These are phyloP conservation scores for Chaetomiaceae sp. DNA, from an alignment of 2,329 filamentous ascomycete genomes.

Conservation along the genomic window DNA sequence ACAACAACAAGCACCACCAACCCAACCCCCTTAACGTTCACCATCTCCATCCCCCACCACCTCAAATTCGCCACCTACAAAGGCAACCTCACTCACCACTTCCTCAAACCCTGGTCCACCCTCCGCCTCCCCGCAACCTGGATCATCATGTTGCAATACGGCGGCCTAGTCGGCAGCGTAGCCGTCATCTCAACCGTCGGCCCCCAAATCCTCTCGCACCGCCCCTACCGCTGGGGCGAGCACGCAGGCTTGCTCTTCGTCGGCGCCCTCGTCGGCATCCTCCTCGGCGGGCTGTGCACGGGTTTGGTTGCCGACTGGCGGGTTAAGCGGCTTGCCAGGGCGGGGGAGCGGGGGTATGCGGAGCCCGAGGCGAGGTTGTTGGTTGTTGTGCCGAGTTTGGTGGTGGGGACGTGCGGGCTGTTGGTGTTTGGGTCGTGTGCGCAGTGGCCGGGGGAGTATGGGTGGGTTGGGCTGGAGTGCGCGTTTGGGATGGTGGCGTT, in stretches of 20 bases:
- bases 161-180: constrained; percentile 33
- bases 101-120: constrained; percentile 29
- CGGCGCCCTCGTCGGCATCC: constrained; percentile 31
- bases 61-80: constrained; percentile 23
- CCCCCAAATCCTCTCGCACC: constrained; percentile 27
- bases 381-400: constrained; percentile 30
- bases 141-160: constrained; percentile 37
- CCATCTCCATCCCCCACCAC: constrained; percentile 28
- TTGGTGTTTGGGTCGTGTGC: constrained; percentile 37
- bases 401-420: constrained; percentile 31
- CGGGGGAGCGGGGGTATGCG: constrained; percentile 27
- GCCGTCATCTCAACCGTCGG: constrained; percentile 35
- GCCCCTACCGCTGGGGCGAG: constrained; percentile 33
- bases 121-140: constrained; percentile 32
- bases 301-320: constrained; percentile 21
- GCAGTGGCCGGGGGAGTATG: constrained; percentile 27
- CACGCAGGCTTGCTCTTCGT: constrained; percentile 34
- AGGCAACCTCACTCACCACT: constrained; percentile 21
- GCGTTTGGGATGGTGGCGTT: constrained; percentile 36
- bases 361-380: constrained; percentile 34
- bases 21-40: constrained; percentile 27
- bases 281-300: constrained; percentile 29
- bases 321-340: constrained; percentile 23
- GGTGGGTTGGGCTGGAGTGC: constrained; percentile 34
- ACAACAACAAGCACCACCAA: not conserved